Percentiles rank a stretch among this genome's conserved stretches.
Conservation (phyloP, 2,329 filamentous ascomycete genomes). For the Grosmannia penicillata region DNA sequence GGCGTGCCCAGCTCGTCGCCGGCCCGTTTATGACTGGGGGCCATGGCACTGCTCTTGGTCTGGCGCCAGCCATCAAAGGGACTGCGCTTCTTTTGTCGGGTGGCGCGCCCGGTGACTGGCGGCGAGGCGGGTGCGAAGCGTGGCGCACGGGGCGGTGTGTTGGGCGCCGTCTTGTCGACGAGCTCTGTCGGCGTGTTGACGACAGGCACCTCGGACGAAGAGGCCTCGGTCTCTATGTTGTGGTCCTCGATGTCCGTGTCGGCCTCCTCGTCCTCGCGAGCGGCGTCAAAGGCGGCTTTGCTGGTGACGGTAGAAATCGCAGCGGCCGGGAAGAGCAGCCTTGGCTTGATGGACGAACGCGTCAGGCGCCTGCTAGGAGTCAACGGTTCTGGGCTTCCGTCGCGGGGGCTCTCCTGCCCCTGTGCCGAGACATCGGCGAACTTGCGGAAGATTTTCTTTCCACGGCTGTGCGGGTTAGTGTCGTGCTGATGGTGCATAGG, state of each 20-base stretch:
- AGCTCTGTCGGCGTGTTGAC: slow-evolving; percentile 26
- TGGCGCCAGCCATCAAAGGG: slow-evolving; percentile 57
- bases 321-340: slow-evolving; percentile 52
- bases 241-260: slow-evolving; percentile 47
- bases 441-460: slow-evolving; percentile 64
- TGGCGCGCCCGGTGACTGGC: slow-evolving; percentile 45
- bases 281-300: slow-evolving; percentile 16
- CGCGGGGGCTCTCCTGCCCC: slow-evolving; percentile 10
- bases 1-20: slow-evolving; percentile 20
- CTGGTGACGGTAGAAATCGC: slow-evolving; percentile 30
- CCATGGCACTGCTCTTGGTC: slow-evolving; percentile 34
- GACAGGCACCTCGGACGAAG: slow-evolving; percentile 19
- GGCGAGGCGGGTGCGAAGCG: slow-evolving; percentile 42
- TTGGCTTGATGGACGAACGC: slow-evolving; percentile 56
- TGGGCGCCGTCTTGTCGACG: slow-evolving; percentile 19
- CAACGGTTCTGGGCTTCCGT: slow-evolving; percentile 13
- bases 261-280: slow-evolving; percentile 41
- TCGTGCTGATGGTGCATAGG: slow-evolving; percentile 55
- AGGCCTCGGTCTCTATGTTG: slow-evolving; percentile 18
- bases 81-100: slow-evolving; percentile 34
- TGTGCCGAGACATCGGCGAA: slow-evolving; percentile 26
- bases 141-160: slow-evolving; percentile 37
- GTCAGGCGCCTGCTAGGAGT: slow-evolving; percentile 31
- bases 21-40: slow-evolving; percentile 27
- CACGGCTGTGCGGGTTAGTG: slow-evolving; percentile 42